phyloP scores from a whole-genome alignment of 2,329 filamentous ascomycete genomes.

The Ceratocystis eucalypticola region DNA sequence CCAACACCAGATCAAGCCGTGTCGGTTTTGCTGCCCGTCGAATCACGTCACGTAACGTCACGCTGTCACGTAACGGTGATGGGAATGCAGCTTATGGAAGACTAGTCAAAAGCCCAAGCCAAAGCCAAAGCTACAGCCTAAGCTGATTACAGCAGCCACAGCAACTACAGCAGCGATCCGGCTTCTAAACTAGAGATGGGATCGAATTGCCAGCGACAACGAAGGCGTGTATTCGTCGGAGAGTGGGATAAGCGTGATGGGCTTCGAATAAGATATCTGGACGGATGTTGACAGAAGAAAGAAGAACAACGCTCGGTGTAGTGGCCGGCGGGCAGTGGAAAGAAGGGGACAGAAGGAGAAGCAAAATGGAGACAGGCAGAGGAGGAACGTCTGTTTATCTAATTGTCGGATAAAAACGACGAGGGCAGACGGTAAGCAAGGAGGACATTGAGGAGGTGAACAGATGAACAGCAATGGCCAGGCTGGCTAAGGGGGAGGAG shows the following conservation, averaged over 20 bases:
- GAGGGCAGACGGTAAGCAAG: background rate
- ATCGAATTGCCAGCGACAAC: too few species aligned
- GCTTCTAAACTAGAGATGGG: too few species aligned
- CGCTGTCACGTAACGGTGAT: background rate
- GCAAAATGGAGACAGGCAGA: background rate
- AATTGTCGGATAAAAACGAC: background rate
- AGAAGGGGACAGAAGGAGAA: background rate
- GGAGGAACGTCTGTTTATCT: background rate
- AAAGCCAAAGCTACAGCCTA: too few species aligned
- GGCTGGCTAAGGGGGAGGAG: background rate
- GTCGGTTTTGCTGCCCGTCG: background rate
- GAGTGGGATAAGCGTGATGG: too few species aligned
- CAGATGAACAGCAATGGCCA: background rate
- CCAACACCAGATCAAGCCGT: background rate
- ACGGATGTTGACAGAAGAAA: too few species aligned
- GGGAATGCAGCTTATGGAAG: background rate
- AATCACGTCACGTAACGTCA: background rate
- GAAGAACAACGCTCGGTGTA: too few species aligned
- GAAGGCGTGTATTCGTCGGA: too few species aligned
- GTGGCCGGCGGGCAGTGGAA: too few species aligned
- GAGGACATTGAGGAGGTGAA: background rate
- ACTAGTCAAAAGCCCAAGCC: too few species aligned
- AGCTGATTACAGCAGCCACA: too few species aligned
- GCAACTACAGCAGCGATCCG: too few species aligned
- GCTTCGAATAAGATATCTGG: too few species aligned